phyloP scores from a whole-genome alignment of 2,329 filamentous ascomycete species.

The Tolypocladium paradoxum region DNA sequence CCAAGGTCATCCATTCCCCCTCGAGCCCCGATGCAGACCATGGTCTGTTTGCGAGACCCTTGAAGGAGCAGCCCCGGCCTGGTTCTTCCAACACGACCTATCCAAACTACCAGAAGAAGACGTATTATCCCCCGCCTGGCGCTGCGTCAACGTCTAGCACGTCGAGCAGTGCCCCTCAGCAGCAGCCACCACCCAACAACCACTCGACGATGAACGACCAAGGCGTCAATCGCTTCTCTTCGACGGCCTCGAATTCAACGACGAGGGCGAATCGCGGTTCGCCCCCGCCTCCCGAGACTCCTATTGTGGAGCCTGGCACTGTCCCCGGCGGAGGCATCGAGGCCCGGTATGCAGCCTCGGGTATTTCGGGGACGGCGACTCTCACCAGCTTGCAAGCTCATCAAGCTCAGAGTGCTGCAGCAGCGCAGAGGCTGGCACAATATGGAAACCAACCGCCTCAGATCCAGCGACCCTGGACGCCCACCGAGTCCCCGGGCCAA shows the following conservation, averaged over 20 bases:
- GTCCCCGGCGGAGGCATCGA: slow-evolving; percentile 76
- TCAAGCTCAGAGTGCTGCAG: slow-evolving; percentile 60
- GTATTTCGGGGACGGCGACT: slow-evolving; percentile 78
- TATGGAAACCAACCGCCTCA: slow-evolving; percentile 44
- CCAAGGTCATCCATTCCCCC: slow-evolving; percentile 75
- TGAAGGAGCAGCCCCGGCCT: slow-evolving; percentile 31
- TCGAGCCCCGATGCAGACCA: slow-evolving; percentile 67
- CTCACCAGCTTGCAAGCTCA: slow-evolving; percentile 59
- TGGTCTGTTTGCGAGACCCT: slow-evolving; percentile 64
- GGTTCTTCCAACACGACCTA: slow-evolving; percentile 30
- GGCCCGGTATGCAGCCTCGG: slow-evolving; percentile 80
- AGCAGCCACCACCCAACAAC: slow-evolving; percentile 10
- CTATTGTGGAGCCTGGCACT: slow-evolving; percentile 60
- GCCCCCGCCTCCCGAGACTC: slow-evolving; percentile 88
- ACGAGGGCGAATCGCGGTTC: slow-evolving; percentile 86
- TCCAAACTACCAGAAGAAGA: slow-evolving; percentile 43
- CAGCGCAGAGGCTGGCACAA: slow-evolving; percentile 69
- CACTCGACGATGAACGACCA: slow-evolving; percentile 26
- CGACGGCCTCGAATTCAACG: slow-evolving; percentile 86
- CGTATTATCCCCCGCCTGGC: slow-evolving; percentile 50
- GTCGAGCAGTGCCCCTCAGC: slow-evolving; percentile 18
- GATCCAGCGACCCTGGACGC: slow-evolving; percentile 69
- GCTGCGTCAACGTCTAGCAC: slow-evolving; percentile 18
- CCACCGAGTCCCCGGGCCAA: slow-evolving; percentile 78
- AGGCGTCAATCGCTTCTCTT: slow-evolving; percentile 53